Conservation (phyloP, 495 filamentous ascomycete genomes). For the Penicillium bialowiezense region DNA sequence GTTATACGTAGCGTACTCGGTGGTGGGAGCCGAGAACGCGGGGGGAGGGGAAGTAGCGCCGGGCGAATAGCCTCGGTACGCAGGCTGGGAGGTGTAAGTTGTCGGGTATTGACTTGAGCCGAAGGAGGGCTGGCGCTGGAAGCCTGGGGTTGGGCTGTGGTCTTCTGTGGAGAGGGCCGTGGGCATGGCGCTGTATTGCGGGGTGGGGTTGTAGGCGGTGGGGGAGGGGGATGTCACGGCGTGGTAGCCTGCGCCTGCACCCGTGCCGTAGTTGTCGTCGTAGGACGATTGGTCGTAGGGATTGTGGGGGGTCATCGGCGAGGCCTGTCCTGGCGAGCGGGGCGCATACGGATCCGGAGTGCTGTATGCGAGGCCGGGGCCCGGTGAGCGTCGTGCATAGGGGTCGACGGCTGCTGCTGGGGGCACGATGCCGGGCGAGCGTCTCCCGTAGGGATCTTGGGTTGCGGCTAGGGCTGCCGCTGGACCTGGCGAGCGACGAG, state of each 20-base stretch:
- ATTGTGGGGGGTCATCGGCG: constrained; percentile 23
- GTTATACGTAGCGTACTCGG: constrained; percentile 21
- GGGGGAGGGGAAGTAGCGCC: constrained; percentile 30
- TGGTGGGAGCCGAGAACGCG: constrained; percentile 27
- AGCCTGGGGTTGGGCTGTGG: constrained; percentile 7
- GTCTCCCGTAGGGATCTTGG: constrained; percentile 14
- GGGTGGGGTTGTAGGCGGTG: constrained; percentile 24
- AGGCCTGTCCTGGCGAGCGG: constrained; percentile 21
- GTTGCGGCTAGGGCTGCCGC: constrained; percentile 4
- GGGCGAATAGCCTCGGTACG: constrained; percentile 27
- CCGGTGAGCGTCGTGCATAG: constrained; percentile 9
- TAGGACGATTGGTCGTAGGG: constrained; percentile 27
- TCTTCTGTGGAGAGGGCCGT: constrained; percentile 9
- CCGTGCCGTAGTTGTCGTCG: constrained; percentile 5
- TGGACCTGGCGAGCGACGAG: constrained; percentile 21
- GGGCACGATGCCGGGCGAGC: constrained; percentile 15
- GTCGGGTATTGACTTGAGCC: constrained; percentile 28
- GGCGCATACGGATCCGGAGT: constrained; percentile 12
- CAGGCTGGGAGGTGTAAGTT: constrained; percentile 25
- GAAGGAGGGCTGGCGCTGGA: constrained; percentile 31
- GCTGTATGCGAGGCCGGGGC: neutral
- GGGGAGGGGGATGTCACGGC: constrained; percentile 18
- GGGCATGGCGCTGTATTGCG: constrained; percentile 18
- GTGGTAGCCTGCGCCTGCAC: constrained; percentile 16
- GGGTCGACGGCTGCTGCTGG: constrained; percentile 6